A percentile compares a stretch with the other conserved stretches of the same genome.
Evolutionary conservation across 768 basidiomycete genomes (phyloP).

Genomic region (Tricholoma hemisulphureum): DNA sequence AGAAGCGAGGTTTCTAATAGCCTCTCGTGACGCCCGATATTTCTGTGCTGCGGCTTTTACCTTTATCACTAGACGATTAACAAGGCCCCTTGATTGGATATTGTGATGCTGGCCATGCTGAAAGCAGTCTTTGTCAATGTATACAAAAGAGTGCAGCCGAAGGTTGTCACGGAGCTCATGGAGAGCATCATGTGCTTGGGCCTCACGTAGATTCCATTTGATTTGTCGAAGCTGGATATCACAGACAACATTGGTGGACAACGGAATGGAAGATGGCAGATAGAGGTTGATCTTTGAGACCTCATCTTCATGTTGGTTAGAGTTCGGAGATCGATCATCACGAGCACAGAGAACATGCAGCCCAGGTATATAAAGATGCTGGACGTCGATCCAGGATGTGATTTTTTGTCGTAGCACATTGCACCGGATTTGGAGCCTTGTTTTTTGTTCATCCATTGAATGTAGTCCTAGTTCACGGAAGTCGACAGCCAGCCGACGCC

Average conservation of each 20-base stretch:
- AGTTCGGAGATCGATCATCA: background rate
- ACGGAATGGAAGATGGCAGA: background rate
- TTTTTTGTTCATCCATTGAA: background rate
- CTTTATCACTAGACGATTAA: background rate
- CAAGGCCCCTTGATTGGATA: background rate
- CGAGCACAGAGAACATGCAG: background rate
- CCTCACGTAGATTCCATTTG: background rate
- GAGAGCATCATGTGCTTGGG: background rate
- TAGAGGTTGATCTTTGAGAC: background rate
- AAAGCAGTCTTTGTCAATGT: background rate
- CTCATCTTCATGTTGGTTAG: background rate
- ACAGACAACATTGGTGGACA: background rate
- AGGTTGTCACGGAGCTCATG: background rate
- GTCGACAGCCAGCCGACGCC: background rate
- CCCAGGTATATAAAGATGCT: conserved; percentile 2
- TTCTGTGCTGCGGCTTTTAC: background rate
- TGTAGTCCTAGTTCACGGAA: background rate
- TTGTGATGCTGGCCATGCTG: background rate
- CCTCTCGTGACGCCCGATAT: background rate
- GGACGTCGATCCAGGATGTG: background rate
- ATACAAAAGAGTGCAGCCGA: background rate
- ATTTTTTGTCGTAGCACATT: background rate
- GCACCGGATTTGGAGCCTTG: background rate
- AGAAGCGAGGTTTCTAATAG: background rate
- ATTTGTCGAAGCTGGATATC: background rate